These are phyloP conservation scores for Fusarium lateritium DNA, from an alignment of 2,329 filamentous ascomycete species.

Conservation along the genomic window DNA sequence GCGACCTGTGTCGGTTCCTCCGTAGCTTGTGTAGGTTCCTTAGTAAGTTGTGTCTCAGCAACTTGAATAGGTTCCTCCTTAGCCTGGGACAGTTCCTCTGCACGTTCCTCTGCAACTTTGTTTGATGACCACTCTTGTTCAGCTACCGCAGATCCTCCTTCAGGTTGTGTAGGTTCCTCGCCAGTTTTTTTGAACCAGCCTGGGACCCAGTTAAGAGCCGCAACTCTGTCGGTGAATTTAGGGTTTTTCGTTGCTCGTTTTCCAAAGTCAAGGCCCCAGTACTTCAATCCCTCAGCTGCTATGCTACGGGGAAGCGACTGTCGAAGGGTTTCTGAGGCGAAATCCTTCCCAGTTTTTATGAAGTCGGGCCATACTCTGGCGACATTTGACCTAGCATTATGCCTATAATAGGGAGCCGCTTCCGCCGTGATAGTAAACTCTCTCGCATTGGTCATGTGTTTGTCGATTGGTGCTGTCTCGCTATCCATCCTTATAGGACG, in stretches of 20 bases:
- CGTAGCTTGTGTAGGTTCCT: not conserved
- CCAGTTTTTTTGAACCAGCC: constrained; percentile 20
- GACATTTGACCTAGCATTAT: constrained; percentile 56
- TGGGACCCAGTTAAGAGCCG: constrained; percentile 35
- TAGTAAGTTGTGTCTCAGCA: not conserved
- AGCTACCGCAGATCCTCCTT: not conserved
- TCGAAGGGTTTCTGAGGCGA: constrained; percentile 56
- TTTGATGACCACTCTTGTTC: not conserved
- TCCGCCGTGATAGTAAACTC: constrained; percentile 62
- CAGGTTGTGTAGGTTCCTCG: too few species aligned
- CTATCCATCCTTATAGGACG: constrained; percentile 43
- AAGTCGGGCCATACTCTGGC: constrained; percentile 60
- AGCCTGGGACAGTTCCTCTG: too few species aligned
- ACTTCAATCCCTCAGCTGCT: constrained; percentile 57
- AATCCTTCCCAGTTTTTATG: constrained; percentile 52
- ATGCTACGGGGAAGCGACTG: constrained; percentile 58
- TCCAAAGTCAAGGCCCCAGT: constrained; percentile 58
- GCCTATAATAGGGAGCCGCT: constrained; percentile 57
- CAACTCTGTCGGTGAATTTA: constrained; percentile 31
- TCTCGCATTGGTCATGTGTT: constrained; percentile 1
- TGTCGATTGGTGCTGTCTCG: constrained; percentile 4
- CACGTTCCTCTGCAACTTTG: not conserved
- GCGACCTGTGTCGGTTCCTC: not conserved
- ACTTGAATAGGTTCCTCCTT: too few species aligned
- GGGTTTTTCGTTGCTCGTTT: constrained; percentile 25